phyloP scores from a whole-genome alignment of 305 asterid species.

The Fraxinus baroniana region DNA sequence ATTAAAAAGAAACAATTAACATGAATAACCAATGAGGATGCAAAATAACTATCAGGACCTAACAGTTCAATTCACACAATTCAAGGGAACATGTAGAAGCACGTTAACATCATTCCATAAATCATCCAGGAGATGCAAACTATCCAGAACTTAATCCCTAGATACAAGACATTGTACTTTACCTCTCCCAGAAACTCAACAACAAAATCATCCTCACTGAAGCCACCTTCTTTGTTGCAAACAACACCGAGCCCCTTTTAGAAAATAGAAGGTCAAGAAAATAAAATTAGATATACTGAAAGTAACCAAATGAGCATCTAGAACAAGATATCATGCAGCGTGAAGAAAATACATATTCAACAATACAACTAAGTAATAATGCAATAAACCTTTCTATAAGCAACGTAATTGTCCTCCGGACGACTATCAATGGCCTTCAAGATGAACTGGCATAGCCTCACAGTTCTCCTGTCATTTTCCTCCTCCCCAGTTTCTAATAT shows the following conservation, averaged over 20 bases:
- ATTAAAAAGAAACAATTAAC: not conserved
- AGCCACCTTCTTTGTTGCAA: slow-evolving; percentile 95
- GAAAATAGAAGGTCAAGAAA: slow-evolving; percentile 25
- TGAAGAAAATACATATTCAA: slow-evolving; percentile 4
- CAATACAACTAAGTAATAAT: slow-evolving; percentile 8
- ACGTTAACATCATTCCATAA: not conserved
- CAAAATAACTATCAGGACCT: not conserved
- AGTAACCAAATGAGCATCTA: slow-evolving; percentile 4
- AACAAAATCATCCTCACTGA: slow-evolving; percentile 85
- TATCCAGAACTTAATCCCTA: not conserved
- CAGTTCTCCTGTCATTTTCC: slow-evolving; percentile 59
- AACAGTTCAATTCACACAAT: slow-evolving; percentile 9
- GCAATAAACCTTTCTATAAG: slow-evolving; percentile 84
- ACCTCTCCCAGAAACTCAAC: slow-evolving; percentile 99
- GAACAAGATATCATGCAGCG: slow-evolving; percentile 8
- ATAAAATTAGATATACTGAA: slow-evolving; percentile 11
- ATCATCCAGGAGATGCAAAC: not conserved
- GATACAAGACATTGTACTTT: slow-evolving; percentile 17
- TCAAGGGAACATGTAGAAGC: not conserved
- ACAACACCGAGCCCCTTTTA: slow-evolving; percentile 97
- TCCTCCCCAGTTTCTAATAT: slow-evolving; percentile 62
- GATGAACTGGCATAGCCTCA: slow-evolving; percentile 65
- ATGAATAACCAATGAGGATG: not conserved
- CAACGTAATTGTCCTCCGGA: slow-evolving; percentile 87
- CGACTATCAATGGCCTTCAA: slow-evolving; percentile 82